Base-by-base conservation (phyloP, 306 rosid genomes). In the Ziziphus jujuba region DNA sequence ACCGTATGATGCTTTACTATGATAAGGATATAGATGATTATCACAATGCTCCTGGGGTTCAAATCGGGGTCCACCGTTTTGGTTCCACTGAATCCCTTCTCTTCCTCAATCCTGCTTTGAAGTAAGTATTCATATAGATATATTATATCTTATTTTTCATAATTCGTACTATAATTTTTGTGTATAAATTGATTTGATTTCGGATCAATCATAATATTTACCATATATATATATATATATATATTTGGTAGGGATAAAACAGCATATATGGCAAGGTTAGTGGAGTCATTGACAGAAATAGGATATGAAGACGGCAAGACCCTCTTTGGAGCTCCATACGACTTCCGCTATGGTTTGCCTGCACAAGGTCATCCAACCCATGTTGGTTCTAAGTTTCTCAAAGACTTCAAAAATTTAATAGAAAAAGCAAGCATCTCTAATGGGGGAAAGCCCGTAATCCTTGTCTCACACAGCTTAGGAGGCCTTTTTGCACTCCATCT, bases 261-360 rank as follows among this genome's bases (percentile, higher is more conserved):
- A 0, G 71, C 63, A 17, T 92, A 92, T 67, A 92, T 92, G 98
- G 88, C 86, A 49, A 5, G 80, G 2, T 72, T 92, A 8, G 90
- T 87, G 56, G 78, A 87, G 56, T 82, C 93, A 1, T 69, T 92
- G 48, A 77, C 82, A 68, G 52, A 75, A 7, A 62, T 84, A 51
- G 98, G 98, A 20, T 92, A 92, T 35, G 79, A 62, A 15, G 68
- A 82, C 15, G 91, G 90, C 2, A 57, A 81, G 59, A 92, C 83
- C 31, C 80, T 92, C 5, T 92, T 87, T 49, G 98, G 98, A 63
- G 98, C 98, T 12, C 98, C 97, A 1, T 90, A 90, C 23, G 97
- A 92, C 74, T 92, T 92, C 66, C 85, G 96, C 7, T 90, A 92
- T 21, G 97, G 98, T 54, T 82, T 92, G 34, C 96, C 98, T 0